Conservation (phyloP, 495 filamentous ascomycete genomes). For the Penicillium canescens region DNA sequence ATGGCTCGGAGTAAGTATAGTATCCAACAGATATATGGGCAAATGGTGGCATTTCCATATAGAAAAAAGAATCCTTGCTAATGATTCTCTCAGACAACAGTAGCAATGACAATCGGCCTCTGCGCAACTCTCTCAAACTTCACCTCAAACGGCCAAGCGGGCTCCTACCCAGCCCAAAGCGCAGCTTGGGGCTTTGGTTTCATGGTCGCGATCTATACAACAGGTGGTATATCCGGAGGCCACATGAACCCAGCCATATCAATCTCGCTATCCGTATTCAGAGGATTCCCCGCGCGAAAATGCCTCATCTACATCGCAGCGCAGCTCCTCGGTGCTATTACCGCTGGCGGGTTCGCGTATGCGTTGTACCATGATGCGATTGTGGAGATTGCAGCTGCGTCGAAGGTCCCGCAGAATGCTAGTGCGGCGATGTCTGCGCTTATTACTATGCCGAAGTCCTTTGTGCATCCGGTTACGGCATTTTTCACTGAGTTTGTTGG, state of each 20-base stretch:
- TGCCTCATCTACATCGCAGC: constrained; percentile 13
- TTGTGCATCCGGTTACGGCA: constrained; percentile 4
- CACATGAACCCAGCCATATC: constrained; percentile 20
- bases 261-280: constrained; percentile 15
- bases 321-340: constrained; percentile 15
- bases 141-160: constrained; percentile 12
- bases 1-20: constrained; percentile 15
- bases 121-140: constrained; percentile 10
- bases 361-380: constrained; percentile 19
- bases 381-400: constrained; percentile 1
- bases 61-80: not conserved
- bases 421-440: not conserved
- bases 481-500: constrained; percentile 59
- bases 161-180: constrained; percentile 10
- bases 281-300: constrained; percentile 16
- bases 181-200: constrained; percentile 19
- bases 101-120: constrained; percentile 16
- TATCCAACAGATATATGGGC: too few species aligned
- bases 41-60: not conserved
- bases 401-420: not conserved
- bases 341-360: constrained; percentile 16
- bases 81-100: constrained; percentile 10
- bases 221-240: constrained; percentile 18
- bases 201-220: constrained; percentile 19
- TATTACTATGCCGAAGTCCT: not conserved